Base-by-base conservation (phyloP, 768 basidiomycete genomes). In the Lepiota venenata region DNA sequence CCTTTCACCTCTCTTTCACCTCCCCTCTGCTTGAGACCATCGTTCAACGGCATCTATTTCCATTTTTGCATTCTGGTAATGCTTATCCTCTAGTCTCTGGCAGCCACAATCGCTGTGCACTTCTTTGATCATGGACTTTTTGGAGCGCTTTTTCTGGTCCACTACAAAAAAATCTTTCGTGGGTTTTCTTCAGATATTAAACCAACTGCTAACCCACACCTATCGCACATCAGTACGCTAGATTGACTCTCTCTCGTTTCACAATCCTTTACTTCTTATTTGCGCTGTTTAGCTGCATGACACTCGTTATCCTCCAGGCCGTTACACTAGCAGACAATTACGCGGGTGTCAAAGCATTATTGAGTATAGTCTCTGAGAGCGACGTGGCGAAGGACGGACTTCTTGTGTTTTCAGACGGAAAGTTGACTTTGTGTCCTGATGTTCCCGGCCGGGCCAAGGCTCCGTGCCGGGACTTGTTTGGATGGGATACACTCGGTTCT, bases 251-350 rank as follows among this genome's bases (percentile, higher is more conserved):
- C 35, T 79, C 76, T n/a, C 75, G 71, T 9, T 74, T 71, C 62
- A 81, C 79, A 32, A 69, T 74, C 4, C 57, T 70, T 35, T 84
- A 79, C 63, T 77, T 80, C 60, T 63, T 74, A 38, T 66, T 81
- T 53, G 73, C 77, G 25, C 58, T 83, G 42, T 42, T 71, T 22
- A 71, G 70, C 50, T 77, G 73, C 55, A 49, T 74, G 39, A 62
- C 70, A 21, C 74, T 81, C 47, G 70, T 67, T 52, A 60, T 67
- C 11, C 60, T 81, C 9, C 80, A 81, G 57, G 65, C 64, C 12
- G 45, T 73, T 21, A 64, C 74, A 2, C 72, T 75, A 41, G 55
- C 57, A 3, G 70, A 71, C 50, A 79, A 77, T 54, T 46, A 65
- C 1, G 55, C 64, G 9, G 74, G 73, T 5, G 66, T 70, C 16